Evolutionary conservation across 1,139 yeast species (phyloP).

Genomic region (Kurtzmaniella quercitrusa): DNA sequence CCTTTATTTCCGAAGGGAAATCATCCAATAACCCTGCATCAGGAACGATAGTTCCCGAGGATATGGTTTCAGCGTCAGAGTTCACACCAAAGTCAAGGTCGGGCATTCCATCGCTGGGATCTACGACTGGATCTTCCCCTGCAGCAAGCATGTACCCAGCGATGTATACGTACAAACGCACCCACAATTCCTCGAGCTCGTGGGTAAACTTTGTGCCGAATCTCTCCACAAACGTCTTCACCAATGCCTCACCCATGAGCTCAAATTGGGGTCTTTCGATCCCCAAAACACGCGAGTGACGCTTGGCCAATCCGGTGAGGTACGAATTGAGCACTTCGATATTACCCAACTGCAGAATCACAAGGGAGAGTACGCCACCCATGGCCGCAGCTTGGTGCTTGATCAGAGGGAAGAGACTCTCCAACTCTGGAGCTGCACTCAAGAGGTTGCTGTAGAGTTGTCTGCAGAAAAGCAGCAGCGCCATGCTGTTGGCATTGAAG

Average conservation of each 20-base stretch:
- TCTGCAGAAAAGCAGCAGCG: slow-evolving; percentile 52
- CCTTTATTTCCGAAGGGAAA: not conserved
- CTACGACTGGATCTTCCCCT: slow-evolving; percentile 53
- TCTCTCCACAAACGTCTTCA: slow-evolving; percentile 71
- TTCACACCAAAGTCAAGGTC: not conserved
- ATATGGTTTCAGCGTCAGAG: not conserved
- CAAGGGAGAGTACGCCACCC: slow-evolving; percentile 73
- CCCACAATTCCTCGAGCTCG: slow-evolving; percentile 67
- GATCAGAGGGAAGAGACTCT: slow-evolving; percentile 57
- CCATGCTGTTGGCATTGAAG: slow-evolving; percentile 19
- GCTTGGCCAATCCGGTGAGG: slow-evolving; percentile 61
- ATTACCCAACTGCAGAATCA: slow-evolving; percentile 45
- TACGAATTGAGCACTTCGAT: slow-evolving; percentile 51
- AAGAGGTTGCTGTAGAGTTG: slow-evolving; percentile 61
- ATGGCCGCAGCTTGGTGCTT: slow-evolving; percentile 72
- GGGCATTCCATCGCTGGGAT: not conserved
- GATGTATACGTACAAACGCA: slow-evolving; percentile 54
- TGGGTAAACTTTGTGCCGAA: slow-evolving; percentile 44
- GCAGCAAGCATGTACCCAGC: slow-evolving; percentile 63
- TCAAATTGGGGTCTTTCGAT: slow-evolving; percentile 72
- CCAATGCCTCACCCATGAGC: slow-evolving; percentile 73
- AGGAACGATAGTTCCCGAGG: not conserved
- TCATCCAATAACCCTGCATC: not conserved
- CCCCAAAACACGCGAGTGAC: slow-evolving; percentile 72
- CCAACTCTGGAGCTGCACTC: slow-evolving; percentile 49